Conservation (phyloP, 1,284 basidiomycete genomes). For the Cutaneotrichosporon cutaneum region DNA sequence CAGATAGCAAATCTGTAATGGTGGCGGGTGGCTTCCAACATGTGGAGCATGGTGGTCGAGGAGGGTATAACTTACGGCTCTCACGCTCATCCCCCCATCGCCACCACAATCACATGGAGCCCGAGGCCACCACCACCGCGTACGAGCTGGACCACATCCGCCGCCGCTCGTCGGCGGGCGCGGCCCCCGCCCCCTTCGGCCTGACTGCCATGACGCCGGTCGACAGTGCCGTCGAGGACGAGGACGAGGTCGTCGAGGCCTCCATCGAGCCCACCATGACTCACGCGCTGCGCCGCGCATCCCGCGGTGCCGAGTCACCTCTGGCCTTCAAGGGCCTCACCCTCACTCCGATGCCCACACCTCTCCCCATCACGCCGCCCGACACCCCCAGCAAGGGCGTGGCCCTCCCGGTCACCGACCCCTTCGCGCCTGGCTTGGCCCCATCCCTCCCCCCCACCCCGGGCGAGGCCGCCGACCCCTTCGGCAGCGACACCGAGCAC, state of each 20-base stretch:
- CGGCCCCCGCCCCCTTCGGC: background rate
- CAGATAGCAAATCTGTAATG: background rate
- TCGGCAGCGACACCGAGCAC: slow-evolving; percentile 3
- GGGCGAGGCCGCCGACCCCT: background rate
- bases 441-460: background rate
- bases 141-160: background rate
- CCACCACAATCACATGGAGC: background rate
- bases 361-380: background rate
- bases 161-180: background rate
- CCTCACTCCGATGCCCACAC: background rate
- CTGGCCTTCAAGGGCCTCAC: background rate
- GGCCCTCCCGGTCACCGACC: background rate
- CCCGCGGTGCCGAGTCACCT: background rate
- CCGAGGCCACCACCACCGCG: background rate
- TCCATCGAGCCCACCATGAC: background rate
- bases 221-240: background rate
- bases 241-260: background rate
- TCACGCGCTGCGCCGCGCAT: background rate
- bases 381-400: background rate
- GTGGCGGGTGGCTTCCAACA: background rate
- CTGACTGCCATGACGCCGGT: background rate
- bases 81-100: background rate
- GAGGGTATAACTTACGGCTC: background rate
- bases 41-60: background rate
- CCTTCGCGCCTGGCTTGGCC: background rate